These are phyloP conservation scores for Centaurea solstitialis DNA, from an alignment of 129 eudicot species.

Conservation along the genomic window DNA sequence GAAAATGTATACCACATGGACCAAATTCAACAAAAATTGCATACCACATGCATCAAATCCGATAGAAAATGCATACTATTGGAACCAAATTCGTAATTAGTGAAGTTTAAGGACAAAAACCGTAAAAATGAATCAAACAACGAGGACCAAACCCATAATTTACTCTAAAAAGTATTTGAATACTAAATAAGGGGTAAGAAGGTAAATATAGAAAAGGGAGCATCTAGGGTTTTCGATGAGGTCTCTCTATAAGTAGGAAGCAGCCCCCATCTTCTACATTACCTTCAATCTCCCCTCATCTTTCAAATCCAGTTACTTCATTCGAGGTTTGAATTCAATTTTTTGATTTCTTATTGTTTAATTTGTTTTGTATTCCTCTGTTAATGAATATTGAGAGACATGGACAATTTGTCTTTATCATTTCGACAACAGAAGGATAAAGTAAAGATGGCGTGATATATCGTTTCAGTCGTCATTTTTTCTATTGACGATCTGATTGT, in stretches of 20 bases:
- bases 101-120: too few relatives aligned
- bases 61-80: too few relatives aligned
- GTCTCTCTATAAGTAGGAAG: background rate
- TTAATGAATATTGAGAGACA: conserved; percentile 21
- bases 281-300: too few relatives aligned
- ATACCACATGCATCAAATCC: too few relatives aligned
- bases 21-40: too few relatives aligned
- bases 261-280: too few relatives aligned
- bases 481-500: conserved; percentile 48
- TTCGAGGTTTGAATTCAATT: background rate
- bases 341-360: background rate
- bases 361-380: conserved; percentile 26
- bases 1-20: too few relatives aligned
- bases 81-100: too few relatives aligned
- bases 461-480: conserved; percentile 52
- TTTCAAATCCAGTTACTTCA: background rate
- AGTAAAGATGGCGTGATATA: conserved; percentile 53
- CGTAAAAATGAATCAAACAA: too few relatives aligned
- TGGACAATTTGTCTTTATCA: conserved; percentile 22
- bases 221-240: background rate
- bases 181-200: too few relatives aligned
- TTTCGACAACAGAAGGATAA: conserved; percentile 26
- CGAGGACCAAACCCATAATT: too few relatives aligned
- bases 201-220: background rate
- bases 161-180: too few relatives aligned